Evolutionary conservation across 257 asterid species (phyloP), one percentile per base, ranked within the genome.

Genomic region (Ophiorrhiza pumila): DNA sequence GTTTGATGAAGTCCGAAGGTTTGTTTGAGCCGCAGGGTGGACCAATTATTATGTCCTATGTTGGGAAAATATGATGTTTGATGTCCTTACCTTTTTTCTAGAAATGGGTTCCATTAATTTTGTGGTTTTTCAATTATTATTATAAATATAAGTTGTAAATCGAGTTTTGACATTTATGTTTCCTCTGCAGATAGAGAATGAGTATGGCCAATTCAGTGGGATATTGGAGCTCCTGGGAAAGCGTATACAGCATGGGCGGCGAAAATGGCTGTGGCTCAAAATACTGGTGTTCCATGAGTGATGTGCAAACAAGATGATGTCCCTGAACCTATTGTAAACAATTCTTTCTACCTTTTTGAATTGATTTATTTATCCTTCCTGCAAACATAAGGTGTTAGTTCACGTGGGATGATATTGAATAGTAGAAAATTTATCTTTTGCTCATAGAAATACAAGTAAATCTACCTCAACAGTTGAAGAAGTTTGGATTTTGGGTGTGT

Each of bases 201-300:
- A 93, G 63, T 93, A 89, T 80, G 98, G 97, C 97, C 98, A 13
- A 79, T 89, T 9, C 97, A 93, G 76, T 89, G 95, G 97, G 85
- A 84, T 55, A 80, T 90, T 27, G 95, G 96, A 65, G 95, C 91
- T 50, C 95, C 98, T 50, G 98, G 97, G 46, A 89, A 83, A 83
- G 96, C 98, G 46, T 93, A 91, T 69, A 78, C 91, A 17, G 85
- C 90, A 32, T 93, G 98, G 98, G 87, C 93, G 11, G 96, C 98
- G 42, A 77, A 87, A 77, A 83, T 93, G 97, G 97, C 98, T 47
- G 91, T 87, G 34, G 87, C 87, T 56, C 90, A 83, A 63, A 66
- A 86, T 47, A 93, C 97, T 32, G 97, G 96, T 42, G 98, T 91
- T 27, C 98, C 98, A 6, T 93, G 98, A 97, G 84, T 91, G 69